These are phyloP conservation scores for Amphirosellinia nigrospora DNA, from an alignment of 495 filamentous ascomycete species.

Conservation along the genomic window DNA sequence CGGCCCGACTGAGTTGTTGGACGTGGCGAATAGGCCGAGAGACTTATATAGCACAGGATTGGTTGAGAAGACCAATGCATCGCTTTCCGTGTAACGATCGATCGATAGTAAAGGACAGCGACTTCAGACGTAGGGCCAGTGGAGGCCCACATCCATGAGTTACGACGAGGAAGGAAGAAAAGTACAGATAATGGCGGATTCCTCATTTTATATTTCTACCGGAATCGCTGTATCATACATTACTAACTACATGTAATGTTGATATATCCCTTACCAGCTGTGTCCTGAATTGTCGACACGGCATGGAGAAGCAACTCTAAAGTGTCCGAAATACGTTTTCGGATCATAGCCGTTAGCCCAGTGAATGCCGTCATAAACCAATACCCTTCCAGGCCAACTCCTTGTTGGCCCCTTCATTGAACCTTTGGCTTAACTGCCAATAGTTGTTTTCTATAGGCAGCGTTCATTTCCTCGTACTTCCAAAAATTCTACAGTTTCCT, in stretches of 20 bases:
- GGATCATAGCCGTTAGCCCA: not conserved
- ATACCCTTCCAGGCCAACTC: not conserved
- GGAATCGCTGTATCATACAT: not conserved
- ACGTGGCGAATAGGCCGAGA: not conserved
- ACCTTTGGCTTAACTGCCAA: not conserved
- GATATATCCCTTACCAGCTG: not conserved
- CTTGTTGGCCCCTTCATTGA: not conserved
- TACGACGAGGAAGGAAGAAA: not conserved
- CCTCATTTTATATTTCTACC: conserved; percentile 6
- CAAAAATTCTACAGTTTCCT: not conserved
- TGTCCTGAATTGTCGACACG: not conserved
- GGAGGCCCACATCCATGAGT: not conserved
- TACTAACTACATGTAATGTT: not conserved
- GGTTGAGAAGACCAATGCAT: not conserved
- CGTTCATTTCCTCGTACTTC: not conserved
- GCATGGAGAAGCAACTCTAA: not conserved
- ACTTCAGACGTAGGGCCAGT: not conserved
- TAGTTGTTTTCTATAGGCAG: not conserved
- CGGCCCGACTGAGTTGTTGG: not conserved
- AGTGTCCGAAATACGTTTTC: not conserved
- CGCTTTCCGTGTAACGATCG: not conserved
- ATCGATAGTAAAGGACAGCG: not conserved
- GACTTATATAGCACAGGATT: not conserved
- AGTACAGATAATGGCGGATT: not conserved
- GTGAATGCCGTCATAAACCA: not conserved